Evolutionary conservation across 129 eudicot species (phyloP).

Genomic region (Apium graveolens): DNA sequence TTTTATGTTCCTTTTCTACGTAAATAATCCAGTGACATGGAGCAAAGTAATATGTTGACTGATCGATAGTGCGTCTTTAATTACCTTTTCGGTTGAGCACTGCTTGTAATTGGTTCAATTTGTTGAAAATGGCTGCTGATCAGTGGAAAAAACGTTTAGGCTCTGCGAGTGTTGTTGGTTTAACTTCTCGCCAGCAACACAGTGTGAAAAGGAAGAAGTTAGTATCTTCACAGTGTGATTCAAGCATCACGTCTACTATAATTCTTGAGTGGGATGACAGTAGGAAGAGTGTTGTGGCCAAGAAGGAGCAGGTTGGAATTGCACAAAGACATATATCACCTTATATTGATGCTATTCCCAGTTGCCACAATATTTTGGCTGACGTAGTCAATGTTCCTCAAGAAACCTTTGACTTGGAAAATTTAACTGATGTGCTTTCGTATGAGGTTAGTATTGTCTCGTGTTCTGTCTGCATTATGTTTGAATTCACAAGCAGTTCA

Average conservation of each 20-base stretch:
- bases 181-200: conserved; percentile 33
- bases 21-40: conserved; percentile 22
- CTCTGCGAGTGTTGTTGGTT: conserved; percentile 30
- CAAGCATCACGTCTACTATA: too few relatives aligned
- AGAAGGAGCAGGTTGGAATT: conserved; percentile 77
- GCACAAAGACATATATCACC: conserved; percentile 50
- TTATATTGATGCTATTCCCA: conserved; percentile 33
- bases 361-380: conserved; percentile 39
- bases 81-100: conserved; percentile 18
- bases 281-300: conserved; percentile 63
- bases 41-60: conserved; percentile 14
- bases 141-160: conserved; percentile 60
- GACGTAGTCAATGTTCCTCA: conserved; percentile 65
- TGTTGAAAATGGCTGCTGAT: conserved; percentile 75
- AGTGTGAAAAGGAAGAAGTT: conserved; percentile 52
- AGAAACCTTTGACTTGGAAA: conserved; percentile 53
- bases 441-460: conserved; percentile 50
- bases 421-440: conserved; percentile 51
- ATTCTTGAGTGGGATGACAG: too few relatives aligned
- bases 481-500: neutral
- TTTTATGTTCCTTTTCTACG: neutral
- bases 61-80: conserved; percentile 15
- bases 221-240: conserved; percentile 30
- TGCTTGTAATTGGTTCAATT: conserved; percentile 2
- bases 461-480: neutral